phyloP scores from a whole-genome alignment of 352 stramenopile genomes.

The Lagenidium giganteum region DNA sequence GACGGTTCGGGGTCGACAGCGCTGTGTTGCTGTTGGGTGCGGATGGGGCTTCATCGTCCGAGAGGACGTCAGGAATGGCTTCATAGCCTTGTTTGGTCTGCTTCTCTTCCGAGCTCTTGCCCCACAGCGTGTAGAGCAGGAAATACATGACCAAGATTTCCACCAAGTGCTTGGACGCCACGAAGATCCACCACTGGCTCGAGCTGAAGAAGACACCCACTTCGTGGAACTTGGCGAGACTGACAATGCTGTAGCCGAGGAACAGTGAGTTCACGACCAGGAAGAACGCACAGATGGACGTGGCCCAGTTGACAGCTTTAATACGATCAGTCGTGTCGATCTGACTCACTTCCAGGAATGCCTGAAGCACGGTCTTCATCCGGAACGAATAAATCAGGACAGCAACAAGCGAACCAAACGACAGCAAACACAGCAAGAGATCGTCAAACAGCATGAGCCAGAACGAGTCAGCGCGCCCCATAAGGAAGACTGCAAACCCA shows the following conservation, averaged over 20 bases:
- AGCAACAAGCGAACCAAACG: constrained; percentile 83
- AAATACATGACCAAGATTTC: constrained; percentile 93
- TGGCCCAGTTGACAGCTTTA: constrained; percentile 94
- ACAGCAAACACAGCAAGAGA: constrained; percentile 81
- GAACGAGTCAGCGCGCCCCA: constrained; percentile 84
- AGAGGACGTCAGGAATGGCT: constrained; percentile 61
- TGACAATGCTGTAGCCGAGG: constrained; percentile 79
- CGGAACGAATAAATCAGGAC: constrained; percentile 94
- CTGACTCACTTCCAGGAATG: constrained; percentile 94
- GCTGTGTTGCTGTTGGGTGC: no score
- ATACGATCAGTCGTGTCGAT: constrained; percentile 96
- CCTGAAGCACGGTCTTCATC: constrained; percentile 95
- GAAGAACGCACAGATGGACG: constrained; percentile 93
- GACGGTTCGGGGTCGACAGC: no score
- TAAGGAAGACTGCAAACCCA: constrained; percentile 85
- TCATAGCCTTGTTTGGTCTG: constrained; percentile 75
- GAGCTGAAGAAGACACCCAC: constrained; percentile 82
- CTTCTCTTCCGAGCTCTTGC: constrained; percentile 63
- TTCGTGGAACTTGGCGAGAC: constrained; percentile 83
- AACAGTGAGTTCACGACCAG: constrained; percentile 91
- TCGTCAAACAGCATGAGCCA: constrained; percentile 96
- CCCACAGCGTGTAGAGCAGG: constrained; percentile 93
- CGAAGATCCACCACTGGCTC: constrained; percentile 91
- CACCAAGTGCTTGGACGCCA: constrained; percentile 90
- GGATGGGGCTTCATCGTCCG: constrained; percentile 46